A percentile compares a stretch with the other conserved stretches of the same genome.
phyloP scores from a whole-genome alignment of 345 rosid genomes.

The Turritis glabra region DNA sequence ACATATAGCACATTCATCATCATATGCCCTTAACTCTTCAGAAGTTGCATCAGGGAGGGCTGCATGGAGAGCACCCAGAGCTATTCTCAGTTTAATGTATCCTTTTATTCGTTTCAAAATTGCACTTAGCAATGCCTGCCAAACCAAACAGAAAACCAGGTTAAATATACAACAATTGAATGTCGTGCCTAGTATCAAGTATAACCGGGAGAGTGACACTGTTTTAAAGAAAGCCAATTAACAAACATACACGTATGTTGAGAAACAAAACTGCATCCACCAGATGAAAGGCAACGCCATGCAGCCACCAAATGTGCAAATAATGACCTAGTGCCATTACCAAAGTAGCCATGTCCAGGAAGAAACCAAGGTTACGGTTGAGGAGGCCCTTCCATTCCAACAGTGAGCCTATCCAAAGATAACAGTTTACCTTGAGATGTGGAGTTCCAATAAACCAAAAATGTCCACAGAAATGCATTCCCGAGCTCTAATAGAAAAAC shows the following conservation, averaged over 20 bases:
- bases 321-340: constrained; percentile 95
- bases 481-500: background rate
- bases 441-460: constrained; percentile 5
- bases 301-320: constrained; percentile 92
- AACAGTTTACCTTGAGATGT: constrained; percentile 4
- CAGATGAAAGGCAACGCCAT: constrained; percentile 92
- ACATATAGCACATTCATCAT: constrained; percentile 99
- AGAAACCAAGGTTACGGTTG: constrained; percentile 87
- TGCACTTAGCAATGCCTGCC: constrained; percentile 91
- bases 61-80: constrained; percentile 90
- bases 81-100: constrained; percentile 77
- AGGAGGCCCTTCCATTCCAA: constrained; percentile 94
- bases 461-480: background rate
- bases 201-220: background rate
- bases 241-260: constrained; percentile 80
- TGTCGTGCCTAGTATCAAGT: constrained; percentile 5
- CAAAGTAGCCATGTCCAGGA: constrained; percentile 88
- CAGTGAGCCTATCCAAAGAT: constrained; percentile 65
- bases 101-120: constrained; percentile 89
- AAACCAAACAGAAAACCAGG: constrained; percentile 30
- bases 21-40: constrained; percentile 80
- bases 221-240: background rate
- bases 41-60: constrained; percentile 98
- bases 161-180: constrained; percentile 13
- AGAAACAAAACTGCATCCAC: constrained; percentile 88